A percentile compares a stretch with the other conserved stretches of the same genome.
Evolutionary conservation across 352 stramenopile genomes (phyloP).

Genomic region (Globisporangium recalcitrans): DNA sequence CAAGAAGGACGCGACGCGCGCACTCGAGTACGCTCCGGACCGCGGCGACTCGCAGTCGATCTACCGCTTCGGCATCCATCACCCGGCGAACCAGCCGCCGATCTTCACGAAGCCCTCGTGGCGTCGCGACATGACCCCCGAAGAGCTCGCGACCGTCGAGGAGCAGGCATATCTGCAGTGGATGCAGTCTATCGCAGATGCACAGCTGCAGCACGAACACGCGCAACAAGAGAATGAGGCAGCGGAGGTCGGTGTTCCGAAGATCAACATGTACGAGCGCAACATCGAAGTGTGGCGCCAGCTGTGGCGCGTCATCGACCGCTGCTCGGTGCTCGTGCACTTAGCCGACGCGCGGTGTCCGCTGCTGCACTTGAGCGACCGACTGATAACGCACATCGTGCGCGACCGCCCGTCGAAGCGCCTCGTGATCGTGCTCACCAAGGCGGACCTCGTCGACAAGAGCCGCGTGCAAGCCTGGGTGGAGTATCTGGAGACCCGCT

Average conservation of each 20-base stretch:
- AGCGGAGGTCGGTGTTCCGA: not conserved
- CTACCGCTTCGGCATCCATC: conserved; percentile 58
- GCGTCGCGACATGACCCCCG: conserved; percentile 56
- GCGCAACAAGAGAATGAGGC: conserved; percentile 5
- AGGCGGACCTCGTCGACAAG: conserved; percentile 94
- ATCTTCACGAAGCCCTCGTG: conserved; percentile 64
- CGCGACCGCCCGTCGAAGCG: conserved; percentile 70
- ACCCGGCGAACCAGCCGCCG: conserved; percentile 48
- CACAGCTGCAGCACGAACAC: conserved; percentile 22
- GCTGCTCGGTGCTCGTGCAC: conserved; percentile 70
- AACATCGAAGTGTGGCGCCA: conserved; percentile 83
- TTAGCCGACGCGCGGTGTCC: conserved; percentile 68
- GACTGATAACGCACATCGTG: conserved; percentile 46
- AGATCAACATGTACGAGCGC: conserved; percentile 71
- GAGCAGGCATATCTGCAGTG: conserved; percentile 50
- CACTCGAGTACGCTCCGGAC: conserved; percentile 51
- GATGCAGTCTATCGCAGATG: conserved; percentile 41
- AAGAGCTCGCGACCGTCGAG: conserved; percentile 57
- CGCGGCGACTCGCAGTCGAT: conserved; percentile 68
- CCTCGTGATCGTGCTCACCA: conserved; percentile 98
- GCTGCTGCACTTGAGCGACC: conserved; percentile 66
- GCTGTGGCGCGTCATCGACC: conserved; percentile 78
- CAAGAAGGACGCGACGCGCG: conserved; percentile 64
- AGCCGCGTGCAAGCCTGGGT: conserved; percentile 91
- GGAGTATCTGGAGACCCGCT: conserved; percentile 77